phyloP scores from a whole-genome alignment of 148 eudicot species.

The Rhododendron simsii region DNA sequence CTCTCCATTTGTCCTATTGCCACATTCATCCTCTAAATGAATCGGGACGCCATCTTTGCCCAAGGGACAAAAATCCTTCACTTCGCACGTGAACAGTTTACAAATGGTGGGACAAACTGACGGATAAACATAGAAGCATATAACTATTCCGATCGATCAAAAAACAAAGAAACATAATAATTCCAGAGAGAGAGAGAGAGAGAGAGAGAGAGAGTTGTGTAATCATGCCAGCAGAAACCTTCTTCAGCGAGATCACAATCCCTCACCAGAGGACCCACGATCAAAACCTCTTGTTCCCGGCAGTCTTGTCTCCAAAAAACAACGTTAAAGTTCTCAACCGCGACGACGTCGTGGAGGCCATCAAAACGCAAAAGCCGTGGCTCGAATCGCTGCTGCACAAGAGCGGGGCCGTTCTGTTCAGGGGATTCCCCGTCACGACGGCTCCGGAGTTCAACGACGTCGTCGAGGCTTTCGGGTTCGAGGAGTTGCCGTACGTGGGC shows the following conservation, averaged over 20 bases:
- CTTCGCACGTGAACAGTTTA: not conserved
- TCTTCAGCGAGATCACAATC: conserved; percentile 32
- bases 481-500: conserved; percentile 75
- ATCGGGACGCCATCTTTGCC: not conserved
- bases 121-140: too few relatives aligned
- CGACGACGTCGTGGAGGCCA: conserved; percentile 16
- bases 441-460: conserved; percentile 76
- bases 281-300: conserved; percentile 39
- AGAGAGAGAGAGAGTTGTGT: not conserved
- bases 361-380: conserved; percentile 50
- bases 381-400: conserved; percentile 45
- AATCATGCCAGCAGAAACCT: conserved; percentile 22
- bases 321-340: not conserved
- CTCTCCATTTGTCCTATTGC: not conserved
- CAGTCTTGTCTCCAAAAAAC: conserved; percentile 41
- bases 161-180: not conserved
- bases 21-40: not conserved
- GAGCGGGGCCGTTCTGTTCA: conserved; percentile 60
- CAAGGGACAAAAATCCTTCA: not conserved
- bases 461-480: conserved; percentile 78
- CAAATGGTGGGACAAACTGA: too few relatives aligned
- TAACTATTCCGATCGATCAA: too few relatives aligned
- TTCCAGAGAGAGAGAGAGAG: not conserved
- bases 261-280: conserved; percentile 50
- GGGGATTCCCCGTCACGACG: conserved; percentile 45